phyloP scores from a whole-genome alignment of 2,329 filamentous ascomycete species.

The Xylariaceae sp. region DNA sequence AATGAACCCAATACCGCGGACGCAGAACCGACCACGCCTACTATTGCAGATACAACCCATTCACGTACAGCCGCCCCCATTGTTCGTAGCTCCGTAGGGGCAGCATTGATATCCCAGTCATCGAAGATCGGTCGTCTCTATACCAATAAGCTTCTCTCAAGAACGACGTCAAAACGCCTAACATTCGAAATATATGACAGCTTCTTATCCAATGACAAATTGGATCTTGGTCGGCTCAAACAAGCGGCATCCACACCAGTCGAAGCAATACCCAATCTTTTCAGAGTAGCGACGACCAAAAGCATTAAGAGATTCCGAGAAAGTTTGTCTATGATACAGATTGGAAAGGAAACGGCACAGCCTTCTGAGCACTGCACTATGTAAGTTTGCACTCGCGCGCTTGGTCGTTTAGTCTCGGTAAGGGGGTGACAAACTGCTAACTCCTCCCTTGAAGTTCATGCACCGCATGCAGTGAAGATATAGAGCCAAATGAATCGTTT shows the following conservation, averaged over 20 bases:
- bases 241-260: slow-evolving; percentile 33
- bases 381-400: slow-evolving; percentile 23
- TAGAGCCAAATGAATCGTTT: slow-evolving; percentile 39
- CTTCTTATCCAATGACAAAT: slow-evolving; percentile 43
- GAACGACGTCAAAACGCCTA: slow-evolving; percentile 36
- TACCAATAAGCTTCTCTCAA: slow-evolving; percentile 25
- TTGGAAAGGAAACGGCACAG: slow-evolving; percentile 36
- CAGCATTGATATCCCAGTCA: slow-evolving; percentile 40
- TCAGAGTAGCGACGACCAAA: slow-evolving; percentile 41
- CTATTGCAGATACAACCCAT: slow-evolving; percentile 38
- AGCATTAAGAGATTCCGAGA: slow-evolving; percentile 43
- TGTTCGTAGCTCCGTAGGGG: slow-evolving; percentile 37
- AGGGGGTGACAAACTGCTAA: slow-evolving; percentile 10
- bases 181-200: slow-evolving; percentile 49
- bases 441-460: slow-evolving; percentile 42
- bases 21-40: slow-evolving; percentile 36
- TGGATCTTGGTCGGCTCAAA: slow-evolving; percentile 40
- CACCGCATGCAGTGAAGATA: slow-evolving; percentile 52
- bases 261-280: slow-evolving; percentile 37
- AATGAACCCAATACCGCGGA: slow-evolving; percentile 37
- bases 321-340: slow-evolving; percentile 41
- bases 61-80: slow-evolving; percentile 42
- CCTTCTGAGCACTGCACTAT: slow-evolving; percentile 29
- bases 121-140: slow-evolving; percentile 33
- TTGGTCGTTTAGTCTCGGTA: not conserved